phyloP scores from a whole-genome alignment of 2,329 filamentous ascomycete species.

The Podosphaera xanthii region DNA sequence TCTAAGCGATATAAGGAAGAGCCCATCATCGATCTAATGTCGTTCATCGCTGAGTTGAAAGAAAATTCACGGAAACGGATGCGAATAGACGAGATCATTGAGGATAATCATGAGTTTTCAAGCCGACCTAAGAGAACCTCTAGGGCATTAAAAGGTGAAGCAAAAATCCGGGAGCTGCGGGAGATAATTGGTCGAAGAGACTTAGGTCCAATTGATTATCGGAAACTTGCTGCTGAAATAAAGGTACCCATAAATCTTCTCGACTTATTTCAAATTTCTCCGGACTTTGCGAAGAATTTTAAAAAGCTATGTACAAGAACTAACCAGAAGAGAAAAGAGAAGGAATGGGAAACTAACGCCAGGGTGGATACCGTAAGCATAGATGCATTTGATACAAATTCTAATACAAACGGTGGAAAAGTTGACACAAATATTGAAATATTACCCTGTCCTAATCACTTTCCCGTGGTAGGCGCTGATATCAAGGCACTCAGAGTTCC shows the following conservation, averaged over 20 bases:
- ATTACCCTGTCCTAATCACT: too few species aligned
- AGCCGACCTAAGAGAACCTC: neutral
- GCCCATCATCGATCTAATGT: neutral
- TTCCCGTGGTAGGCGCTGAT: neutral
- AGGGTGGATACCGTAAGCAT: neutral
- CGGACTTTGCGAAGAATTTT: neutral
- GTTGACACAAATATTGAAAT: neutral
- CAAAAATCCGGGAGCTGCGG: neutral
- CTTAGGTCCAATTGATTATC: neutral
- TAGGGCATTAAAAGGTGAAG: neutral
- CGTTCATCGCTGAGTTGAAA: neutral
- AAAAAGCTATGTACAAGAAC: neutral
- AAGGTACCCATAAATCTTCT: neutral
- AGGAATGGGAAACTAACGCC: neutral
- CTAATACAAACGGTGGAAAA: neutral
- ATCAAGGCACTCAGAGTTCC: neutral
- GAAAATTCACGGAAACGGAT: neutral
- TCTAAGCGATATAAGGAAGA: neutral
- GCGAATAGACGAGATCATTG: neutral
- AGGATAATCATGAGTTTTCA: neutral
- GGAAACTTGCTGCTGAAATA: neutral
- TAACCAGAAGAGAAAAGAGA: neutral
- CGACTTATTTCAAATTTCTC: conserved; percentile 1
- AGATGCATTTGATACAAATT: neutral
- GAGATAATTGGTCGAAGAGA: neutral